A percentile compares a stretch with the other conserved stretches of the same genome.
Evolutionary conservation across 306 rosid species (phyloP).

Genomic region (Argentina anserina): DNA sequence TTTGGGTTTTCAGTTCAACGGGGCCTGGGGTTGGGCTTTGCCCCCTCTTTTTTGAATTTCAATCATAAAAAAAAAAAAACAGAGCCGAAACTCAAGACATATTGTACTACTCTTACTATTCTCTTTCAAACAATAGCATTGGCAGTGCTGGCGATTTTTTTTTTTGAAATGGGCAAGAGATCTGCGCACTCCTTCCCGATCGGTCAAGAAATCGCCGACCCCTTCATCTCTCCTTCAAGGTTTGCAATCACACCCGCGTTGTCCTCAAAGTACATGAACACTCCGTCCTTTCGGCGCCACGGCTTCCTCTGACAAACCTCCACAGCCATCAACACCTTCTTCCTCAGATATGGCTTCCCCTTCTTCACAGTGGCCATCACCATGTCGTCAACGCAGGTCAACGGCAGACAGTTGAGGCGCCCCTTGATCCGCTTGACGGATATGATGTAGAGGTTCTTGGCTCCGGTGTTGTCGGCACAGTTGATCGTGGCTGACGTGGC

Average conservation of each 20-base stretch:
- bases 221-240: slow-evolving; percentile 93
- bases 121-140: slow-evolving; percentile 63
- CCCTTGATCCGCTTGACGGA: slow-evolving; percentile 94
- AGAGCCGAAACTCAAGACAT: neutral
- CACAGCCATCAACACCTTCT: slow-evolving; percentile 88
- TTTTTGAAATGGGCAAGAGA: slow-evolving; percentile 91
- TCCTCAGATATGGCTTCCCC: slow-evolving; percentile 86
- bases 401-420: slow-evolving; percentile 72
- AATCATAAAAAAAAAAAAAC: too few relatives aligned
- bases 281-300: slow-evolving; percentile 95
- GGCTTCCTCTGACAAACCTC: slow-evolving; percentile 92
- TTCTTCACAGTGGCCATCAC: slow-evolving; percentile 97
- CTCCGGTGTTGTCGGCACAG: too few relatives aligned
- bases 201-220: slow-evolving; percentile 85
- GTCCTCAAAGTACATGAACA: slow-evolving; percentile 91
- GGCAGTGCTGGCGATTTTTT: slow-evolving; percentile 94
- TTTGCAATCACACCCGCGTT: slow-evolving; percentile 87
- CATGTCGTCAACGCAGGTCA: slow-evolving; percentile 93
- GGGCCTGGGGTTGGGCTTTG: too few relatives aligned
- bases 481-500: slow-evolving; percentile 94
- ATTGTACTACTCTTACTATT: neutral
- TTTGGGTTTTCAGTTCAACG: too few relatives aligned
- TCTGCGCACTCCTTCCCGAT: slow-evolving; percentile 91
- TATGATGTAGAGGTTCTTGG: slow-evolving; percentile 77
- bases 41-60: too few relatives aligned